Evolutionary conservation across 179 eudicot species (phyloP), one percentile per base, ranked within the genome.

Genomic region (Corrigiola litoralis): DNA sequence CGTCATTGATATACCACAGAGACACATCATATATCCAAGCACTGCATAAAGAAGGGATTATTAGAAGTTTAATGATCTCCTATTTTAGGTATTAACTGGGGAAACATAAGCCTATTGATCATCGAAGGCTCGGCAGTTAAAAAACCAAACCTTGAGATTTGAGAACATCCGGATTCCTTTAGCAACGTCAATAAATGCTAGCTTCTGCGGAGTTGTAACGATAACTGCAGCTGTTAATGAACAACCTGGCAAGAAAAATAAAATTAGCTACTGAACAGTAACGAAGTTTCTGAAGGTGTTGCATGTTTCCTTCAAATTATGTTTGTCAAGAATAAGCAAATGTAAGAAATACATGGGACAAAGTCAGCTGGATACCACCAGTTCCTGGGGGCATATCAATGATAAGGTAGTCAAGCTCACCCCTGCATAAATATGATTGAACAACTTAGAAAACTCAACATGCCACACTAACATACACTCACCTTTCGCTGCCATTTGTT

Each of bases 261-360:
- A n/a, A n/a, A n/a, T n/a, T n/a, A n/a, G n/a, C n/a, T n/a, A n/a
- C n/a, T n/a, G n/a, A n/a, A n/a, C n/a, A n/a, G n/a, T n/a, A n/a
- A n/a, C n/a, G n/a, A n/a, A n/a, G n/a, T n/a, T n/a, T n/a, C n/a
- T n/a, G n/a, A n/a, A n/a, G n/a, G n/a, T n/a, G n/a, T n/a, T n/a
- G n/a, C n/a, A n/a, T n/a, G n/a, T n/a, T n/a, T n/a, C n/a, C n/a
- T n/a, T n/a, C n/a, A n/a, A n/a, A n/a, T n/a, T n/a, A n/a, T n/a
- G n/a, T n/a, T n/a, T n/a, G n/a, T n/a, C n/a, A n/a, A n/a, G n/a
- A n/a, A n/a, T n/a, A n/a, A n/a, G n/a, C n/a, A n/a, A n/a, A n/a
- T n/a, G n/a, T n/a, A n/a, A n/a, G n/a, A n/a, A n/a, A n/a, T n/a
- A 94, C 99, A 97, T 94, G 99, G 76, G 97, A 95, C 65, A 95